Conservation (phyloP, 2,329 filamentous ascomycete species). For the Malbranchea cinnamomea region DNA sequence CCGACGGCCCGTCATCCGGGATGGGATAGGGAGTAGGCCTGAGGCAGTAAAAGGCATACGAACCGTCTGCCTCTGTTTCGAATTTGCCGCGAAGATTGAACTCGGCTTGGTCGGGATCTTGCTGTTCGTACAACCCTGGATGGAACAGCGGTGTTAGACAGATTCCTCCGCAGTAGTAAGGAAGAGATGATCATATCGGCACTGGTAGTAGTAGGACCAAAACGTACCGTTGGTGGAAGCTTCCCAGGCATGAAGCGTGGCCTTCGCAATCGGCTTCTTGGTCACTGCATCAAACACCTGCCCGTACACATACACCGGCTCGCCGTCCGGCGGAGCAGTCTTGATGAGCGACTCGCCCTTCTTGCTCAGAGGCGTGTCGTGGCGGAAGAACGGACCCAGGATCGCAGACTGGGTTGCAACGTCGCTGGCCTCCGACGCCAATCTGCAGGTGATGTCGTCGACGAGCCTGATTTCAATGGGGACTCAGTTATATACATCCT, state of each 20-base stretch:
- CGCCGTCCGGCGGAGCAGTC: constrained; percentile 33
- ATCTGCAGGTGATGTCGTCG: constrained; percentile 65
- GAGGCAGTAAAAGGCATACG: constrained; percentile 48
- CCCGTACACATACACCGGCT: constrained; percentile 52
- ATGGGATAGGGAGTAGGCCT: constrained; percentile 45
- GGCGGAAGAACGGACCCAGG: constrained; percentile 71
- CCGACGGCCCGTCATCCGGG: constrained; percentile 42
- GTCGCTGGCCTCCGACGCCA: constrained; percentile 37
- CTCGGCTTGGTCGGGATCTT: constrained; percentile 54
- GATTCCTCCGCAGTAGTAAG: no score
- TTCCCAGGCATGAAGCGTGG: constrained; percentile 65
- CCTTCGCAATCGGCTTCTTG: constrained; percentile 48
- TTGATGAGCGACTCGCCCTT: constrained; percentile 53
- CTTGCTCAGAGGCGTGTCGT: constrained; percentile 52
- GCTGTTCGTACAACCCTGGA: no score
- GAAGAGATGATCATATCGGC: no score
- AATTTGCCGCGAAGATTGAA: constrained; percentile 63
- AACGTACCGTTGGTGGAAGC: constrained; percentile 60
- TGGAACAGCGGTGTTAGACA: no score
- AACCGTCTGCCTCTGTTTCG: constrained; percentile 48
- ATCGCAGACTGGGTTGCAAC: constrained; percentile 60
- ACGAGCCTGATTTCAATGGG: constrained; percentile 47
- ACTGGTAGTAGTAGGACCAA: no score
- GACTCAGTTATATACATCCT: constrained; percentile 15
- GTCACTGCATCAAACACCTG: constrained; percentile 42